Percentiles rank a stretch among this genome's conserved stretches.
Conservation (phyloP, 129 eudicot genomes). For the Daucus carota region DH1_v3.0 NC_030386.2:14382501-14383000, state of each 20-base stretch:
- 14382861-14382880: constrained; percentile 87
- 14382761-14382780: constrained; percentile 75
- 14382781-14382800: constrained; percentile 90
- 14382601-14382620: constrained; percentile 63
- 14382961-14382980: constrained; percentile 71
- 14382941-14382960: constrained; percentile 36
- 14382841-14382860: constrained; percentile 88
- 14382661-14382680: constrained; percentile 70
- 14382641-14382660: constrained; percentile 58
- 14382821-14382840: constrained; percentile 73
- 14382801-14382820: constrained; percentile 76
- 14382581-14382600: constrained; percentile 63
- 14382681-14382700: constrained; percentile 83
- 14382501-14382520: constrained; percentile 32
- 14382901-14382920: constrained; percentile 48
- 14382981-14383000: constrained; percentile 73
- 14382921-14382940: constrained; percentile 89
- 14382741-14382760: constrained; percentile 75
- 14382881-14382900: constrained; percentile 78
- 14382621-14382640: constrained; percentile 64
- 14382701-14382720: constrained; percentile 87
- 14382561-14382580: constrained; percentile 29
- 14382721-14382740: constrained; percentile 61
- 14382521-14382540: constrained; percentile 12
- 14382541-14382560: not conserved